Conservation (phyloP, 1,139 yeast genomes). For the Nakaseomyces glabratus region DNA sequence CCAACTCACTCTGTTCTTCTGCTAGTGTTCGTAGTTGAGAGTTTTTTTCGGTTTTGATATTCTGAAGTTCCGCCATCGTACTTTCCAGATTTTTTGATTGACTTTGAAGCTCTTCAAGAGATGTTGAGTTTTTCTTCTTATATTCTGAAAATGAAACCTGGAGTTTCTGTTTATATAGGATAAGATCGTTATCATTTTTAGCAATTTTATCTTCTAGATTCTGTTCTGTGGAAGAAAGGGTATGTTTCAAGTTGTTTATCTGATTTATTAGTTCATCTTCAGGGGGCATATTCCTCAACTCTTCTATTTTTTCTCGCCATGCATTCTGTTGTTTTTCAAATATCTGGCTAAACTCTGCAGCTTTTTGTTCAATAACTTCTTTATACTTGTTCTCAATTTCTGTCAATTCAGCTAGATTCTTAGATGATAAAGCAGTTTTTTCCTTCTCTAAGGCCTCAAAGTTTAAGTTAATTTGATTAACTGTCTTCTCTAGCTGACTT, state of each 20-base stretch:
- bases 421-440: not conserved
- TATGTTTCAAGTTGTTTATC: conserved; percentile 7
- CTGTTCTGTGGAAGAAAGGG: conserved; percentile 1
- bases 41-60: too few species aligned
- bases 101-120: too few species aligned
- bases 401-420: conserved; percentile 13
- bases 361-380: conserved; percentile 1
- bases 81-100: too few species aligned
- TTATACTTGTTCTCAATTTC: conserved; percentile 15
- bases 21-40: too few species aligned
- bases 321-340: conserved; percentile 6
- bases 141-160: too few species aligned
- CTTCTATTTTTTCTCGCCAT: conserved; percentile 12
- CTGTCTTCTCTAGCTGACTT: conserved; percentile 4
- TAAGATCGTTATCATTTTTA: conserved; percentile 9
- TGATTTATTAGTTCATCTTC: conserved; percentile 9
- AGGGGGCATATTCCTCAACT: conserved; percentile 11
- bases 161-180: too few species aligned
- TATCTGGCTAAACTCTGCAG: conserved; percentile 7
- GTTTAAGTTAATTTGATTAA: not conserved
- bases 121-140: too few species aligned
- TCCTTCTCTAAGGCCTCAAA: not conserved
- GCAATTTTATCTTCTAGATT: conserved; percentile 12
- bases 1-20: too few species aligned
- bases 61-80: too few species aligned